These are phyloP conservation scores for Agaricus bisporus DNA, from an alignment of 768 basidiomycete species.

Conservation along the genomic window DNA sequence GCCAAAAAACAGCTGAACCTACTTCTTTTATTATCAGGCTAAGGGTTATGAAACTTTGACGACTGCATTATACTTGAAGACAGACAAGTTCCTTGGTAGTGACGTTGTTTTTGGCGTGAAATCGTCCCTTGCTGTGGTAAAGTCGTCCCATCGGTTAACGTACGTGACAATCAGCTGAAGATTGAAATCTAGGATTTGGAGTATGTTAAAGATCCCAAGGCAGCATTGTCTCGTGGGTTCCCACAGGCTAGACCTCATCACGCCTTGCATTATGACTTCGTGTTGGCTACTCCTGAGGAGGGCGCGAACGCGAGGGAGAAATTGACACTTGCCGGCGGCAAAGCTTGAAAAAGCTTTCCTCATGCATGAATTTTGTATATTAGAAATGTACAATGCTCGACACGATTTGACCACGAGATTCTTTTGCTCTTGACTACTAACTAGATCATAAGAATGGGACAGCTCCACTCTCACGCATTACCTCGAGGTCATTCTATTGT, in stretches of 20 bases:
- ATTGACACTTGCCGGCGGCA: not conserved
- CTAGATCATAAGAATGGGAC: no score
- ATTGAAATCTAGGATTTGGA: conserved; percentile 40
- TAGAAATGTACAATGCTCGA: no score
- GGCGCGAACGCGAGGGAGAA: conserved; percentile 25
- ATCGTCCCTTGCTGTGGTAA: conserved; percentile 67
- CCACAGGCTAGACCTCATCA: conserved; percentile 31
- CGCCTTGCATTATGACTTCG: conserved; percentile 34
- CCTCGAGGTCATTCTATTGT: not conserved
- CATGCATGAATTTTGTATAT: not conserved
- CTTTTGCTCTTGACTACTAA: no score
- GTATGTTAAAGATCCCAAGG: conserved; percentile 43
- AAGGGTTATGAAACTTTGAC: conserved; percentile 66
- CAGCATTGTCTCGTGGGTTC: conserved; percentile 53
- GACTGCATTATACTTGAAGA: conserved; percentile 72
- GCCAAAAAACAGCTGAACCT: not conserved
- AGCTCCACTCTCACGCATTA: no score
- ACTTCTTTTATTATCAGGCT: conserved; percentile 37
- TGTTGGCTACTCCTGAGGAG: conserved; percentile 36
- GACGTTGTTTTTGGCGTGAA: conserved; percentile 85
- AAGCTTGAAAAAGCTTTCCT: not conserved
- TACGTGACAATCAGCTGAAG: not conserved
- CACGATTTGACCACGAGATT: no score
- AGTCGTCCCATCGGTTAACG: conserved; percentile 17
- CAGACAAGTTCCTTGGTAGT: conserved; percentile 57